Conservation (phyloP, 352 stramenopile genomes). For the Phytophthora tentaculata region DNA sequence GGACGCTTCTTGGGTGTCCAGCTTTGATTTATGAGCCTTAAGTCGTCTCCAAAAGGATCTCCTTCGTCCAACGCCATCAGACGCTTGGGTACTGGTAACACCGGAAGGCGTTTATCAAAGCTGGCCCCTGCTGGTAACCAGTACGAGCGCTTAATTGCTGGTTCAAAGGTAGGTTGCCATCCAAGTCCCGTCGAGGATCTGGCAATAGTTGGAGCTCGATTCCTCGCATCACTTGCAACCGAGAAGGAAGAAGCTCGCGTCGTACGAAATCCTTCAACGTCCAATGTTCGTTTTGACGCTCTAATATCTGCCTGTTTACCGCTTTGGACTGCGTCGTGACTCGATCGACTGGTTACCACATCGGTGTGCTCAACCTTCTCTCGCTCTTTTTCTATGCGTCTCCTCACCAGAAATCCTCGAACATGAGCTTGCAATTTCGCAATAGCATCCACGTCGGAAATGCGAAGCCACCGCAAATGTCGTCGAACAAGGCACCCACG, state of each 20-base stretch:
- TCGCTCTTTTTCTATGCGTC: constrained; percentile 11
- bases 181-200: constrained; percentile 33
- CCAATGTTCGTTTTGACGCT: neutral
- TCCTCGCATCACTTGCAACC: constrained; percentile 1
- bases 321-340: constrained; percentile 2
- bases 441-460: constrained; percentile 53
- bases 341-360: constrained; percentile 2
- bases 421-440: constrained; percentile 55
- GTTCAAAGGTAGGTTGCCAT: constrained; percentile 19
- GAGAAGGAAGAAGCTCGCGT: constrained; percentile 24
- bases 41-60: constrained; percentile 17
- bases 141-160: constrained; percentile 68
- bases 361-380: neutral
- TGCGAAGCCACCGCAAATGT: constrained; percentile 54
- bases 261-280: constrained; percentile 1
- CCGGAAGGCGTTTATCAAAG: constrained; percentile 48
- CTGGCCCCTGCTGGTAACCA: constrained; percentile 67
- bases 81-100: constrained; percentile 42
- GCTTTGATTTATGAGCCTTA: constrained; percentile 21
- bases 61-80: constrained; percentile 26
- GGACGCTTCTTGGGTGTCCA: constrained; percentile 52
- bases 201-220: constrained; percentile 5
- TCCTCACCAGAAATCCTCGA: constrained; percentile 42
- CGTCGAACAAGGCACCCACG: constrained; percentile 69
- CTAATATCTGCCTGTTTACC: constrained; percentile 7